Percentiles rank a stretch among this genome's conserved stretches.
Evolutionary conservation across 768 basidiomycete species (phyloP).

Genomic region (Termitomyces bulborhizus): DNA sequence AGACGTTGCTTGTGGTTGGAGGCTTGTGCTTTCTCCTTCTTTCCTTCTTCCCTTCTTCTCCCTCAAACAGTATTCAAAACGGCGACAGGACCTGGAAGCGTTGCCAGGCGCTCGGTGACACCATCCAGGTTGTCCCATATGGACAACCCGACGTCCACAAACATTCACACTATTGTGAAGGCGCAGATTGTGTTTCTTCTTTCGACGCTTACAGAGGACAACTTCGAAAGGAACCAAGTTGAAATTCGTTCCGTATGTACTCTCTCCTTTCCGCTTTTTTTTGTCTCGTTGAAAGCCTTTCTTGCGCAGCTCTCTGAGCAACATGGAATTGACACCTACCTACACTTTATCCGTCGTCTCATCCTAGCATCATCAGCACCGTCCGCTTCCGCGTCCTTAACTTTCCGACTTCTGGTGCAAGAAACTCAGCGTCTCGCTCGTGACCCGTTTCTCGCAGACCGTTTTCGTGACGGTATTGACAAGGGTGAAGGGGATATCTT

Average conservation of each 20-base stretch:
- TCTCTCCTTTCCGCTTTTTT: slow-evolving; percentile 12
- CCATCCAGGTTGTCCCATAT: slow-evolving; percentile 80
- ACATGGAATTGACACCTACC: slow-evolving; percentile 94
- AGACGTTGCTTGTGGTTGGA: slow-evolving; percentile 37
- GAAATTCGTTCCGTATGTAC: slow-evolving; percentile 89
- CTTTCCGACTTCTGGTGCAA: slow-evolving; percentile 81
- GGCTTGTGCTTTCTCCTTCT: slow-evolving; percentile 30
- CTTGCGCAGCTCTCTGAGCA: slow-evolving; percentile 81
- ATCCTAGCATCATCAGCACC: slow-evolving; percentile 60
- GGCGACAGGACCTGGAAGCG: slow-evolving; percentile 68
- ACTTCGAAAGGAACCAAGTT: slow-evolving; percentile 88
- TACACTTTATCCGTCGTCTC: slow-evolving; percentile 95
- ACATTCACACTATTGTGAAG: slow-evolving; percentile 90
- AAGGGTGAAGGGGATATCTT: slow-evolving; percentile 83
- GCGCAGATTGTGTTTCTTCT: slow-evolving; percentile 98
- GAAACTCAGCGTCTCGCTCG: slow-evolving; percentile 86
- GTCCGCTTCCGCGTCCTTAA: slow-evolving; percentile 69
- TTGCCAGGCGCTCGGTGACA: slow-evolving; percentile 66
- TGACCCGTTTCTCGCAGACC: slow-evolving; percentile 85
- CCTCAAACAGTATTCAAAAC: slow-evolving; percentile 49
- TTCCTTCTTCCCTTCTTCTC: slow-evolving; percentile 30
- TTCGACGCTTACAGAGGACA: slow-evolving; percentile 94
- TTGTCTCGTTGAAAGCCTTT: slow-evolving; percentile 9
- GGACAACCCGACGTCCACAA: slow-evolving; percentile 80
- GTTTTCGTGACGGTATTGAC: slow-evolving; percentile 87